Base-by-base conservation (phyloP, 1,284 basidiomycete species). In the Phaffia rhodozyma region DNA sequence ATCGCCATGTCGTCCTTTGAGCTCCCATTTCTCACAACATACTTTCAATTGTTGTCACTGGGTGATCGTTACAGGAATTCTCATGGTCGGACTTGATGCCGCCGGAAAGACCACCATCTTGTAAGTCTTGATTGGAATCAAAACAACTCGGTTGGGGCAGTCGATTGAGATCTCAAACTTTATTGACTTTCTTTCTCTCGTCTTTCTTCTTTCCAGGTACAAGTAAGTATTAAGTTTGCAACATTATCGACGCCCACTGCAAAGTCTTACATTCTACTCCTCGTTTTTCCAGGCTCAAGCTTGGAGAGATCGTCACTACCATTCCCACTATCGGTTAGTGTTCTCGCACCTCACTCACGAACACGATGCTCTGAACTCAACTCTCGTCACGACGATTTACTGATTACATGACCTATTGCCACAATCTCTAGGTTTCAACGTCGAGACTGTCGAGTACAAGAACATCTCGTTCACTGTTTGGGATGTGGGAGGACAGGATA, bases 271-370 rank as follows among this genome's bases (percentile, higher is more conserved):
- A 30, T 53, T 13, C 18, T 18, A 53, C 25, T 16, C 52, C 1
- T 55, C 32, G 13, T n/a, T 30, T 30, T 20, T 21, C 27, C 83
- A 97, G 97, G 82, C 83, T 83, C 70, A 97, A 98, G 82, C 85
- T 97, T 63, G 93, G 93, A 77, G 94, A 97, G 81, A 97, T 94
- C 77, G 94, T 98, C 75, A 97, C 94, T 69, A 97, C 94, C 69
- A 97, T 98, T 77, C 94, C 94, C 67, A 98, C 94, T 73, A 97
- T 97, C 77, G 91, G 92, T 91, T 72, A 74, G 86, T 82, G 48
- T 48, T 38, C 16, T 29, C 23, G 21, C 32, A 25, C 18, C 21
- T 43, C 23, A 55, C 5, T 43, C 38, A 43, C 5, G 13, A 43
- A 11, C 13, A n/a, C 25, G n/a, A 55, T 25, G 61, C 65, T 66